Evolutionary conservation across 2,329 filamentous ascomycete genomes (phyloP).

Genomic region (Clonostachys solani): DNA sequence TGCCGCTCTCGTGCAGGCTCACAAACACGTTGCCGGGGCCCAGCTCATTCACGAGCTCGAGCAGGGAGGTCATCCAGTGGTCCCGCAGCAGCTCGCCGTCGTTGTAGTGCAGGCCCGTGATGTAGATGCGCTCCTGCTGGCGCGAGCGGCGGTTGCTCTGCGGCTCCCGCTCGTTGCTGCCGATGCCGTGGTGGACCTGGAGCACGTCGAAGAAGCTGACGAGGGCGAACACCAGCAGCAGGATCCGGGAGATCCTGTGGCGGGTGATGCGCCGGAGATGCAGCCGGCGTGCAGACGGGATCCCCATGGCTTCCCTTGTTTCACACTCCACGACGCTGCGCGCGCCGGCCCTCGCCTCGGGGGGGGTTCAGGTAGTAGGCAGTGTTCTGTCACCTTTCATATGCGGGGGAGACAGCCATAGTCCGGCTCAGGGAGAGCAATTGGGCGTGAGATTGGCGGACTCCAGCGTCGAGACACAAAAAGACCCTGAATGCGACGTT

Average conservation of each 20-base stretch:
- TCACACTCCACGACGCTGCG: no score
- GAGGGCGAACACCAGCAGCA: conserved; percentile 25
- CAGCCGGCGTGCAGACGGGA: conserved; percentile 19
- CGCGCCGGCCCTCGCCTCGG: no score
- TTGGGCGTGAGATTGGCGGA: no score
- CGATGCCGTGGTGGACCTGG: conserved; percentile 26
- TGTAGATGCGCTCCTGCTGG: conserved; percentile 47
- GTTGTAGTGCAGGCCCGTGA: conserved; percentile 68
- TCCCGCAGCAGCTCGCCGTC: conserved; percentile 53
- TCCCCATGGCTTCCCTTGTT: conserved; percentile 1
- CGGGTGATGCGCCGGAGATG: conserved; percentile 31
- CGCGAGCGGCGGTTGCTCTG: conserved; percentile 7
- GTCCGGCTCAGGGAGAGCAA: no score
- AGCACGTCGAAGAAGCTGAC: conserved; percentile 32
- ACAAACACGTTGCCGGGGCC: conserved; percentile 64
- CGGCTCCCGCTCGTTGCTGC: conserved; percentile 10
- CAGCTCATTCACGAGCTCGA: conserved; percentile 50
- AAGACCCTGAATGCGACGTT: no score
- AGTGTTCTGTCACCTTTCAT: no score
- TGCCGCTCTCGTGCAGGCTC: conserved; percentile 64
- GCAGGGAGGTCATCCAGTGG: conserved; percentile 59
- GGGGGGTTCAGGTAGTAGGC: no score
- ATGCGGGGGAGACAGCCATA: no score
- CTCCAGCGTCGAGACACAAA: no score
- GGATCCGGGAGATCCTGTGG: conserved; percentile 23